phyloP scores from a whole-genome alignment of 78 protist species.

The Ministeria vibrans region DNA sequence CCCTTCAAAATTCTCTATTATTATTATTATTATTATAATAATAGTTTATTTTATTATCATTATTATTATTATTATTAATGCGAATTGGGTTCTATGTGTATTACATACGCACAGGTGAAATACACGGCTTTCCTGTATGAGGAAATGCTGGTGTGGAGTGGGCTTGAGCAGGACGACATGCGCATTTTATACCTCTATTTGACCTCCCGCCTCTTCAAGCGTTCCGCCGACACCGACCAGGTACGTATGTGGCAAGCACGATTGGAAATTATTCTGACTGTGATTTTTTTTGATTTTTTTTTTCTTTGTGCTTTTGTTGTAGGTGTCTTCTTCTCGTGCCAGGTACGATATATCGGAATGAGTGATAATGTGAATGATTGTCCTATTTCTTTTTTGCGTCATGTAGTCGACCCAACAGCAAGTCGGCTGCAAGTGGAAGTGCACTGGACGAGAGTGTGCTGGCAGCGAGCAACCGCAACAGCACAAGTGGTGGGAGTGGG shows the following conservation, averaged over 20 bases:
- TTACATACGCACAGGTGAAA: neutral
- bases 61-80: neutral
- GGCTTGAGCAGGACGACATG: slow-evolving; percentile 37
- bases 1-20: neutral
- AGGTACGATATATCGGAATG: neutral
- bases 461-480: neutral
- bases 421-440: neutral
- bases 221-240: neutral
- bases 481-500: no score
- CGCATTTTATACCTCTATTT: slow-evolving; percentile 6
- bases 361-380: neutral
- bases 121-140: slow-evolving; percentile 8
- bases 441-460: neutral
- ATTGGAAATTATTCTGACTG: neutral
- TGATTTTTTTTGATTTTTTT: neutral
- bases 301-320: neutral
- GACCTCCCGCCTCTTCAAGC: neutral
- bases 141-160: slow-evolving; percentile 27
- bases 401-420: neutral
- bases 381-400: neutral
- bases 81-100: neutral
- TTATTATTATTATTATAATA: no score
- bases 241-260: neutral
- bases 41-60: neutral
- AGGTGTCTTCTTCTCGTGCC: neutral